Base-by-base conservation (phyloP, 2,329 filamentous ascomycete genomes). In the Pleoardoris graminearum region DNA sequence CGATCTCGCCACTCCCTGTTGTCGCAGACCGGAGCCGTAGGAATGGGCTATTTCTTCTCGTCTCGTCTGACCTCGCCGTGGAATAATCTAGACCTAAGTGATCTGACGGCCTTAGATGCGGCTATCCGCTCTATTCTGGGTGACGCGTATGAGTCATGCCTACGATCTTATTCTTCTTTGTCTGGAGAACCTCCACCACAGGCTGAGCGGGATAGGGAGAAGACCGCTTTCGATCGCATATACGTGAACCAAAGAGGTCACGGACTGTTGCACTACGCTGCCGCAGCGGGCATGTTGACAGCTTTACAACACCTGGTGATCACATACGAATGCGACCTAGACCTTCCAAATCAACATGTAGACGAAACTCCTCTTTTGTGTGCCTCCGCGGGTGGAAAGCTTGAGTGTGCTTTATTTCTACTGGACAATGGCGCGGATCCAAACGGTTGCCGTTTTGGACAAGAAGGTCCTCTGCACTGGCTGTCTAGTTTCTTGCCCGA, bases 381-480 rank as follows among this genome's bases (percentile, higher is more conserved):
- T 36, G 51, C 51, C 23, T 25, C 19, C 19, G 14, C 22, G 12
- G 42, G 51, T 12, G 51, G 47, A 4, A 41, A 54, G 14, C 35
- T 46, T 17, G 42, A 46, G 12, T 54, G 51, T 30, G 51, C 35
- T 29, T 21, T 47, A 22, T 33, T 54, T 4, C 23, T 54, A 11
- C n/a, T 54, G 7, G 51, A 54, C 2, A 45, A 50, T 19, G 51
- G 51, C 25, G 51, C 51, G 23, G 47, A 54, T 29, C 51, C 51
- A 7, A 54, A 50, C 30, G 48, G 48, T 7, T 37, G 47, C 29
- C 41, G 16, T 17, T 33, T 41, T 19, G 42, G 51, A 12, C 47
- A 54, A 32, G 51, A 54, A 38, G 48, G 47, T 5, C 47, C 51
- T 8, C 47, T 54, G 12, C 51, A 54, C 23, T 54, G 51, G 51